Evolutionary conservation across 352 stramenopile genomes (phyloP), one percentile per base, ranked within the genome.

Genomic region (Phytophthora cryptogea): DNA sequence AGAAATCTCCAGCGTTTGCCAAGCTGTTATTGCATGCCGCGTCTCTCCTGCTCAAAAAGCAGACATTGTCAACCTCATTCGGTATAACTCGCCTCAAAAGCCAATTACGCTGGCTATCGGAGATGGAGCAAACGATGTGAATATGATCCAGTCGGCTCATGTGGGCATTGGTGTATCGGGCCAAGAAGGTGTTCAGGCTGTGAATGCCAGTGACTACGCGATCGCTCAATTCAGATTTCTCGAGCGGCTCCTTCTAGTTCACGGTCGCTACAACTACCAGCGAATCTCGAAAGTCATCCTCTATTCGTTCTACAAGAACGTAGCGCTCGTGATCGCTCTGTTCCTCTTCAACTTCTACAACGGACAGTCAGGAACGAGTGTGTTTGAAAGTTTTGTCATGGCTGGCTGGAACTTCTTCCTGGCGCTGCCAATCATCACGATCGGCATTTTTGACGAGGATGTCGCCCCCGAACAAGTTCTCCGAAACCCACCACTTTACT

Each of bases 231-330:
- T 98, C 65, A 80, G 95, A 11, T 98, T 97, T 61, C 74, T 99
- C 1, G 78, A 97, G 60, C 63, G 87, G n/a, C 75, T 99, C 10
- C 72, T 99, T 35, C 78, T 99, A 3, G 92, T 98, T 48, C 97
- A 99, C 66, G 97, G 97, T 5, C 86, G 97, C 40, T 99, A 89
- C 79, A 98, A 99, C 72, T 99, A 99, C 68, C 83, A 90, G n/a
- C 90, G 97, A 23, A 89, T 98, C 48, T 92, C 81, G 48, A 97
- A 95, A 45, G 78, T 98, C 44, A 94, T 99, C 59, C 78, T 98
- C 13, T 90, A 86, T 48, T 89, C 78, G 37, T 89, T 93, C 47
- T 93, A 91, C 70, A 93, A 93, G 72, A 91, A 91, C 37, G 67
- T 85, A 14, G 69, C 74, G 41, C 78, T 91, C 37, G 82, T 91